Percentiles rank a stretch among this genome's conserved stretches.
phyloP scores from a whole-genome alignment of 805 yeast genomes.

The Spathaspora passalidarum region DNA sequence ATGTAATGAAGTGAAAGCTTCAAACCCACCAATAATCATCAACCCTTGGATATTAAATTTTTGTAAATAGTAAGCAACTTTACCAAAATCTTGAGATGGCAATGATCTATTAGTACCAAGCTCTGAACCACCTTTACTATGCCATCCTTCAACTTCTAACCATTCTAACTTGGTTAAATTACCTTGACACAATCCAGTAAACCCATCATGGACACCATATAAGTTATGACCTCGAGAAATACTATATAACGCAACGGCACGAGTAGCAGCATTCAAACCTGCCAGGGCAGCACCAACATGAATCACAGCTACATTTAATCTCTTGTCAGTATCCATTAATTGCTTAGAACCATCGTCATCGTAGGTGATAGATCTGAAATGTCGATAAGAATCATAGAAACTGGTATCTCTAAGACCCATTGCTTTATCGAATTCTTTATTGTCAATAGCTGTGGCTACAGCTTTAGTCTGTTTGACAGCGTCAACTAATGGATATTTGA shows the following conservation, averaged over 20 bases:
- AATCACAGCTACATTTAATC: constrained; percentile 64
- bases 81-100: constrained; percentile 67
- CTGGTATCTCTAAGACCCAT: constrained; percentile 69
- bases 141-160: constrained; percentile 74
- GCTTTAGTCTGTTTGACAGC: constrained; percentile 70
- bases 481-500: constrained; percentile 64
- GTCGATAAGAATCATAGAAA: constrained; percentile 60
- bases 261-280: constrained; percentile 74
- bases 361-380: constrained; percentile 54
- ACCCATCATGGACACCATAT: constrained; percentile 72
- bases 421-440: constrained; percentile 66
- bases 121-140: constrained; percentile 73
- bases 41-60: constrained; percentile 68
- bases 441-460: constrained; percentile 67
- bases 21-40: constrained; percentile 78
- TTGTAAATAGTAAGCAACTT: constrained; percentile 69
- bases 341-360: constrained; percentile 32
- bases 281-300: constrained; percentile 82
- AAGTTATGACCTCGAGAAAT: constrained; percentile 72
- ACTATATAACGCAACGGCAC: constrained; percentile 73
- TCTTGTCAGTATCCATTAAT: constrained; percentile 47
- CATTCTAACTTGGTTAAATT: constrained; percentile 58
- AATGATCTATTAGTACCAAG: constrained; percentile 75
- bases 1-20: constrained; percentile 69
- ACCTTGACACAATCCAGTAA: constrained; percentile 65